Base-by-base conservation (phyloP, 257 asterid species). In the Penstemon eatonii region DNA sequence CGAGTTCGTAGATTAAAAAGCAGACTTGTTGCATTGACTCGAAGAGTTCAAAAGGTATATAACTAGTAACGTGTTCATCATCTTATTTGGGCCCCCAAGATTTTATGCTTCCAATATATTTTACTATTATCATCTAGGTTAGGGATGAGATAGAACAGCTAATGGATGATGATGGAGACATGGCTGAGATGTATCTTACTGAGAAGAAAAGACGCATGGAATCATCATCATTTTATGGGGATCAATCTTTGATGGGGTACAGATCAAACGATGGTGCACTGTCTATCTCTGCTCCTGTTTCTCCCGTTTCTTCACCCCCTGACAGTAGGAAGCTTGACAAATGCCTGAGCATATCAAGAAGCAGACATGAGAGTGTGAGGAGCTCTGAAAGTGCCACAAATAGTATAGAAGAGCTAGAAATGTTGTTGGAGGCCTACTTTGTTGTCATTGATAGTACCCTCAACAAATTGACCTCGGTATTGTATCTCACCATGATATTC, bases 151-250 rank as follows among this genome's bases (percentile, higher is more conserved):
- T 94, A 78, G 99, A 94, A 74, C 98, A 94, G 75, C 85, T 94
- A 64, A 91, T 94, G 99, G 98, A 94, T 66, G 99, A 94, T 63
- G 99, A 94, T 62, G 99, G 99, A 25, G 99, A 94, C 81, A 94
- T 94, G 99, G 99, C 99, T 77, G 99, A 94, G 80, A 87, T 94
- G 99, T 94, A 89, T 81, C 96, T 94, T 4, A 89, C 98, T 2
- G 98, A 94, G 81, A 94, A 94, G 86, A 94, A 94, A 80, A 79
- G 83, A 0, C 86, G 81, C 55, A 80, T 83, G 89, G 99, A 89
- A 73, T 78, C 91, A 75, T 78, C 91, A 75, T 84, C 95, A 3
- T 75, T 83, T 71, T 91, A 82, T 44, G 96, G 96, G 9, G 98
- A 94, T 58, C 99, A 91, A 72, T 91, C 98, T 56, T 7, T 86